These are phyloP conservation scores for Pleurotus citrinopileatus DNA, from an alignment of 768 basidiomycete species.

Conservation along the genomic window DNA sequence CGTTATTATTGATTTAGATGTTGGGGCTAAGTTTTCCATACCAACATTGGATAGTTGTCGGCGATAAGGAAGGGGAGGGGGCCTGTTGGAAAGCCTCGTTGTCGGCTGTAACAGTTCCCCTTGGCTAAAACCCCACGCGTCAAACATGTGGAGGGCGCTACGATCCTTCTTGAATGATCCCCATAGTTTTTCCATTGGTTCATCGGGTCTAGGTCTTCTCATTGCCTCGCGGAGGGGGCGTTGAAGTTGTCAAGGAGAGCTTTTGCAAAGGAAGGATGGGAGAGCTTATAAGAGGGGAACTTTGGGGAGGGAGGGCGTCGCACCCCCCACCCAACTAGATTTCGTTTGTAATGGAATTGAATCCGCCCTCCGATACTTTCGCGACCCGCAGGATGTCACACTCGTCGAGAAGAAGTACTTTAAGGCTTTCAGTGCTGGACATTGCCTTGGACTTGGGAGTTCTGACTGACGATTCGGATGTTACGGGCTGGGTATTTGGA, in stretches of 20 bases:
- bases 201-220: background rate
- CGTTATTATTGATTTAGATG: too few species aligned
- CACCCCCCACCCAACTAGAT: too few species aligned
- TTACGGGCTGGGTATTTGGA: background rate
- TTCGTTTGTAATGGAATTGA: too few species aligned
- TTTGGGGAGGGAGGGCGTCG: too few species aligned
- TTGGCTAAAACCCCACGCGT: background rate
- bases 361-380: background rate
- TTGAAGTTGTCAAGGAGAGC: background rate
- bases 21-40: too few species aligned
- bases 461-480: background rate
- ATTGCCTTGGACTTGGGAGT: constrained; percentile 2
- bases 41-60: too few species aligned
- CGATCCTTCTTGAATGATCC: background rate
- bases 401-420: background rate
- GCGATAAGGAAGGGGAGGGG: background rate
- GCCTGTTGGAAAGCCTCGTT: background rate
- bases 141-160: background rate
- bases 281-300: background rate
- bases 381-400: background rate
- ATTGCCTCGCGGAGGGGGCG: background rate
- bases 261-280: background rate
- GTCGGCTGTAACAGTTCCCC: background rate
- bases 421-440: constrained; percentile 2
- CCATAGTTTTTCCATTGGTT: background rate